Evolutionary conservation across 2,329 filamentous ascomycete genomes (phyloP).

Genomic region (Fusarium citri): DNA sequence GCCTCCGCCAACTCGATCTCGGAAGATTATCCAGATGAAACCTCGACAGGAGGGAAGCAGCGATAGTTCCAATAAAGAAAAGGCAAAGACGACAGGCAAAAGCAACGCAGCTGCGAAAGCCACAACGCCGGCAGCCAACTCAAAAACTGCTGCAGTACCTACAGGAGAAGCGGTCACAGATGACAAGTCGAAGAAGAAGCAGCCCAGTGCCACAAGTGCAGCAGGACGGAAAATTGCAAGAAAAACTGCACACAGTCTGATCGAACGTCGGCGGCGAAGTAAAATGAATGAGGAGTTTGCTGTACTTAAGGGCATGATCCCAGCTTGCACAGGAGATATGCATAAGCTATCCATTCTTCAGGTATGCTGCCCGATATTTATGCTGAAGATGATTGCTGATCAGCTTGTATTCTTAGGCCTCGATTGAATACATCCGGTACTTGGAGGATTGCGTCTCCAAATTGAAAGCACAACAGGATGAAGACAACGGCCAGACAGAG

Average conservation of each 20-base stretch:
- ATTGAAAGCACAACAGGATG: slow-evolving; percentile 72
- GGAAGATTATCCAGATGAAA: slow-evolving; percentile 99
- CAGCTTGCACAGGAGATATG: slow-evolving; percentile 96
- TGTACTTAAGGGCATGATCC: slow-evolving; percentile 93
- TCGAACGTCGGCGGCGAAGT: slow-evolving; percentile 86
- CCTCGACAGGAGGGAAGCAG: slow-evolving; percentile 62
- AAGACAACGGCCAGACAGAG: slow-evolving; percentile 46
- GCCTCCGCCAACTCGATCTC: slow-evolving; percentile 88
- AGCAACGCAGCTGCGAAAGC: slow-evolving; percentile 29
- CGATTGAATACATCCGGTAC: slow-evolving; percentile 96
- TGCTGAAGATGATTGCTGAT: slow-evolving; percentile 19
- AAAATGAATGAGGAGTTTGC: slow-evolving; percentile 99
- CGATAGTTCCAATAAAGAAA: slow-evolving; percentile 41
- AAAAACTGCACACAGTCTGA: slow-evolving; percentile 95
- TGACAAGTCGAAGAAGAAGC: slow-evolving; percentile 75
- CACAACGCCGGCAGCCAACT: slow-evolving; percentile 24
- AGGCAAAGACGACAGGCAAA: slow-evolving; percentile 41
- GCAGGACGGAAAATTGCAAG: slow-evolving; percentile 94
- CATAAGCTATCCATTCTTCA: slow-evolving; percentile 96
- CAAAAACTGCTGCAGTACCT: slow-evolving; percentile 39
- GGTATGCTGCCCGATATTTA: slow-evolving; percentile 61
- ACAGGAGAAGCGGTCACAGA: slow-evolving; percentile 36
- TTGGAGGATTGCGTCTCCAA: slow-evolving; percentile 88
- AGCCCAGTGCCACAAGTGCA: slow-evolving; percentile 78
- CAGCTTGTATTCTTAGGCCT: slow-evolving; percentile 69